Evolutionary conservation across 2,329 filamentous ascomycete genomes (phyloP).

Genomic region (Botrytis fragariae): DNA sequence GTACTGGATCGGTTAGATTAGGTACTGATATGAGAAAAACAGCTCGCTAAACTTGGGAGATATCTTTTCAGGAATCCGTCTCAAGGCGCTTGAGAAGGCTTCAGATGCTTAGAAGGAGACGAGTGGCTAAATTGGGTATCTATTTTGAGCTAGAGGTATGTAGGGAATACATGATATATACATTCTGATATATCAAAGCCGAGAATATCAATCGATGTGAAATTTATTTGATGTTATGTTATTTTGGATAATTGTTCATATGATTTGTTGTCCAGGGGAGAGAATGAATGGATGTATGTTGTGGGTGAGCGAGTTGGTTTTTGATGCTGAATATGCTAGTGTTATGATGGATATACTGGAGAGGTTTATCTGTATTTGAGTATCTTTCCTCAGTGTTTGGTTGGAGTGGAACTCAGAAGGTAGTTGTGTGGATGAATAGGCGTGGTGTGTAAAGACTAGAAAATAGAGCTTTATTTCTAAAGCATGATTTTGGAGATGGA

Average conservation of each 20-base stretch:
- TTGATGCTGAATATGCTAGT: neutral
- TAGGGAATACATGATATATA: neutral
- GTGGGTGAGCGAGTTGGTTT: neutral
- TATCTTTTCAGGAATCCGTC: neutral
- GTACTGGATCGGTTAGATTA: neutral
- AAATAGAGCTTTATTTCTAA: too few species aligned
- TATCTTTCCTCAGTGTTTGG: too few species aligned
- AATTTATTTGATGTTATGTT: neutral
- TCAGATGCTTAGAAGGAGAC: neutral
- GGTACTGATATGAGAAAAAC: neutral
- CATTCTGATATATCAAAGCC: neutral
- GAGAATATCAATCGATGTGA: neutral
- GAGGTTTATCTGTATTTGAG: too few species aligned
- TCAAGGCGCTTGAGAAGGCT: too few species aligned
- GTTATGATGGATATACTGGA: too few species aligned
- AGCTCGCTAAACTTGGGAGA: neutral
- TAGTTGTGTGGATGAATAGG: too few species aligned
- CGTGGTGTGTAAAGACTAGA: too few species aligned
- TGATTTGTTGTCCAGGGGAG: neutral
- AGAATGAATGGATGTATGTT: neutral
- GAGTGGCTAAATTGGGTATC: neutral
- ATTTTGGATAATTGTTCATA: neutral
- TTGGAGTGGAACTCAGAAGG: too few species aligned
- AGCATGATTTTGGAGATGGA: too few species aligned
- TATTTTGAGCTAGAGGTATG: neutral